Evolutionary conservation across 2,329 filamentous ascomycete species (phyloP), one percentile per base, ranked within the genome.

Genomic region (Clonostachys rosea): DNA sequence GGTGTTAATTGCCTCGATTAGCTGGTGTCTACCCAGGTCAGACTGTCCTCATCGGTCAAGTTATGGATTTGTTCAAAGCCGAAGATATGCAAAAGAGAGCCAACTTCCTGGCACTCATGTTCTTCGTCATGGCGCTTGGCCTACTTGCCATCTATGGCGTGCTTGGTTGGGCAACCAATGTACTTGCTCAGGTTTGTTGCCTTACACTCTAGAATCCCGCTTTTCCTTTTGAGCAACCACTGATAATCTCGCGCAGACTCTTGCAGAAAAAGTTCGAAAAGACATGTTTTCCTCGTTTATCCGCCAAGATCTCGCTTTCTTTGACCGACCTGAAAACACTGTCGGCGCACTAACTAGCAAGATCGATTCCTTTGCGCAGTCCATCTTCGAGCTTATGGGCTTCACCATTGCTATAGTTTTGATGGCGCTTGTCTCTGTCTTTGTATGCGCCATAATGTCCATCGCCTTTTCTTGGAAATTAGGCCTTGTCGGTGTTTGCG

Each of bases 81-180:
- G 40, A 59, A 3, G 59, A 68, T 18, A 56, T 65, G 8, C 24
- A 30, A 30, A 30, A 49, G n/a, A 54, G 56, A 20, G 73, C 67
- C 6, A 72, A 81, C 58, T 79, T 80, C 52, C 79, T 70, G 58
- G 65, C 75, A 0, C 66, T 78, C 43, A 80, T 81, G 76, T 81
- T 81, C 56, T 76, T 79, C 44, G 60, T 79, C 2, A 60, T 79
- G 14, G 77, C 78, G 2, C 57, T 73, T 10, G 71, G 61, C 4
- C 70, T 73, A 34, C 58, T 75, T 2, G 46, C 76, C 1, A 59
- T 66, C 4, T 80, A 79, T 45, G 63, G 61, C 33, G 49, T 58
- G 2, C 51, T 60, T 20, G 69, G 70, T 3, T 69, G 63, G 61
- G 42, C 62, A 6, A 59, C 61, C 47, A 71, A 70, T 37, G 47